Percentiles rank a stretch among this genome's conserved stretches.
phyloP scores from a whole-genome alignment of 176 grass and related monocot genomes.

The Urochloa ruziziensis region DNA sequence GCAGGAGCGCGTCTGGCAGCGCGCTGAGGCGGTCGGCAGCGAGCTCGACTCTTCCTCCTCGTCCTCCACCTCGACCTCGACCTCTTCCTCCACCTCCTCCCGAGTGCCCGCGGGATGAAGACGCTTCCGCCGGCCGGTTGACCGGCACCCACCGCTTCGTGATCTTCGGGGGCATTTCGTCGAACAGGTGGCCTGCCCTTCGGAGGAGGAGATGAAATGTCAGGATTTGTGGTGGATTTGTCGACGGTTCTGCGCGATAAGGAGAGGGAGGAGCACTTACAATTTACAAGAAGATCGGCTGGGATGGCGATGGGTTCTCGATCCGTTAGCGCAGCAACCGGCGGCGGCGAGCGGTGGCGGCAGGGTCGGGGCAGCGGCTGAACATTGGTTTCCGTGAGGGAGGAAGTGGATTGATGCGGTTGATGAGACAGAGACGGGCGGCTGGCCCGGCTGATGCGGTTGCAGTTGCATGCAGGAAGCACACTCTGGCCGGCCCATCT shows the following conservation, averaged over 20 bases:
- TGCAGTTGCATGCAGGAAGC: too few species aligned
- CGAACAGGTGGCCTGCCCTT: not conserved
- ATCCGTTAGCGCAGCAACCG: not conserved
- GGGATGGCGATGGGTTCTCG: not conserved
- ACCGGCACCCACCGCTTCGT: not conserved
- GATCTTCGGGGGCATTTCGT: conserved; percentile 7
- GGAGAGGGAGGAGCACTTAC: not conserved
- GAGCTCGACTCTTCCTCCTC: too few species aligned
- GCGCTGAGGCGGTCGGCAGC: conserved; percentile 34
- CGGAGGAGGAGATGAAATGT: not conserved
- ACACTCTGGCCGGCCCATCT: not conserved
- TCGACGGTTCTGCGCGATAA: too few species aligned
- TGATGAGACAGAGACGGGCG: not conserved
- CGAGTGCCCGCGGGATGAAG: not conserved
- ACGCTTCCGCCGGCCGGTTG: not conserved
- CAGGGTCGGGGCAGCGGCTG: not conserved
- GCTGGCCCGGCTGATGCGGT: too few species aligned
- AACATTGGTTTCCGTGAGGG: not conserved
- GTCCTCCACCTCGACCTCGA: too few species aligned
- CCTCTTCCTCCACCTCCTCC: not conserved
- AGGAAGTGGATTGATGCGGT: not conserved
- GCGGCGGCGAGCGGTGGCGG: not conserved
- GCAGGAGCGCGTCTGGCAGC: conserved; percentile 30
- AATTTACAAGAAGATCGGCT: not conserved
- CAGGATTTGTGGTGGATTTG: not conserved